A percentile compares a stretch with the other conserved stretches of the same genome.
phyloP scores from a whole-genome alignment of 371 early-diverging fungal genomes.

The Blakeslea trispora region DNA sequence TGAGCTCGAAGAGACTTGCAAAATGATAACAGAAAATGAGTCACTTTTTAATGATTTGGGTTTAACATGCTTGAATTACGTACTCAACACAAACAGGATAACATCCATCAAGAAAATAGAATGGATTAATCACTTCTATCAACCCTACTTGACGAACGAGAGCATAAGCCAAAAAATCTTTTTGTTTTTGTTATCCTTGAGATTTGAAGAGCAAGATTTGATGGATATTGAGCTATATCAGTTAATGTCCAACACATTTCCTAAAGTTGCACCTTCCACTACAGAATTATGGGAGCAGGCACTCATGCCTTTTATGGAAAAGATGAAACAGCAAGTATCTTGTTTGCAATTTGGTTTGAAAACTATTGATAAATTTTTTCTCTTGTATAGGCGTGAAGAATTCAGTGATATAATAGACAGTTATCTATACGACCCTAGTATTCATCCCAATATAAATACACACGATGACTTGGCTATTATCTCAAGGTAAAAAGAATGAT shows the following conservation, averaged over 20 bases:
- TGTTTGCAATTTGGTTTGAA: no score
- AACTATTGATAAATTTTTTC: no score
- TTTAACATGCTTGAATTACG: not conserved
- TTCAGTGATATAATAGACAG: constrained; percentile 7
- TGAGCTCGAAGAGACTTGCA: not conserved
- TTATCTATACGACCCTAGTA: constrained; percentile 10
- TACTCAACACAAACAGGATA: not conserved
- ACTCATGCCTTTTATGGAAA: not conserved
- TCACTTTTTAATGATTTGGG: not conserved
- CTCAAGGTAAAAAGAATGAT: no score
- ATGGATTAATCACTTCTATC: not conserved
- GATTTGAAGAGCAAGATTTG: not conserved
- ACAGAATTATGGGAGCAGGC: not conserved
- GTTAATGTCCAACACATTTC: not conserved
- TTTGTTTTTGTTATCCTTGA: not conserved
- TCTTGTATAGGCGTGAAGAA: not conserved
- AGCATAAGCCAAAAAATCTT: not conserved
- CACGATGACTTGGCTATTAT: no score
- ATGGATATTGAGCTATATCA: not conserved
- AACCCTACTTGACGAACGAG: not conserved
- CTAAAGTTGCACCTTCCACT: not conserved
- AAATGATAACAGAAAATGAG: not conserved
- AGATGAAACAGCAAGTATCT: not conserved
- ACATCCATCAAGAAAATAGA: not conserved
- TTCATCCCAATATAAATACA: not conserved